Evolutionary conservation across 2,329 filamentous ascomycete genomes (phyloP), one percentile per base, ranked within the genome.

Genomic region (Delphinella strobiligena): DNA sequence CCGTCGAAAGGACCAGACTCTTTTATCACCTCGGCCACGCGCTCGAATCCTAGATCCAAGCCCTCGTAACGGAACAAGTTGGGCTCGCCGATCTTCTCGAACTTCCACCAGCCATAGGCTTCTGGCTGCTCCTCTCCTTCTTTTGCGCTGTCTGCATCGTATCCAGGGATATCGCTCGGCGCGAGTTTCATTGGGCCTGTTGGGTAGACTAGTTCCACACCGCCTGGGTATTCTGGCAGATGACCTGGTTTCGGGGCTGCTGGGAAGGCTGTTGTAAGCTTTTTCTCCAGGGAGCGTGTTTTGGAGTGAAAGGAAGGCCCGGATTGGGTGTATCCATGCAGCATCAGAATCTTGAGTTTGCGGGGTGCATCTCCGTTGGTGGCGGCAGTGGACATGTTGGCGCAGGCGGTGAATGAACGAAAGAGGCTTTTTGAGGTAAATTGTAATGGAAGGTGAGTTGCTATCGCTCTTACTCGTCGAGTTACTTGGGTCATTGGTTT

Each of bases 271-370:
- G 93, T 94, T 45, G 68, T 61, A 42, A 95, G 72, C 39, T 80
- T 68, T 61, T 95, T 94, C 51, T 87, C 77, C 1, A 95, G 69
- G 9, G 85, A 85, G 59, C 86, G 83, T 34, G 85, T 93, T 66
- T 95, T 95, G 59, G 80, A 75, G 57, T 77, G 80, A 73, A 95
- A 95, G 47, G 87, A 68, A 3, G 79, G 62, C 3, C 88, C 87
- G 19, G 84, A 93, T 68, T 96, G 89, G 5, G 89, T 94, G 72
- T 79, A 95, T 61, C 89, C 82, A 51, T 71, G 67, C 10, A 71
- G 61, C 66, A 68, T 68, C 43, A 71, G 58, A 44, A 71, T 58
- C 37, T 63, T 63, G 44, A 71, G 56, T 24, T 55, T 59, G 18
- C 40, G 41, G 12, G 36, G 38, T 9, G 27, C 8, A 12, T 27